These are phyloP conservation scores for Colletotrichum lindemuthianum DNA, from an alignment of 2,329 filamentous ascomycete species.

Conservation along the genomic window DNA sequence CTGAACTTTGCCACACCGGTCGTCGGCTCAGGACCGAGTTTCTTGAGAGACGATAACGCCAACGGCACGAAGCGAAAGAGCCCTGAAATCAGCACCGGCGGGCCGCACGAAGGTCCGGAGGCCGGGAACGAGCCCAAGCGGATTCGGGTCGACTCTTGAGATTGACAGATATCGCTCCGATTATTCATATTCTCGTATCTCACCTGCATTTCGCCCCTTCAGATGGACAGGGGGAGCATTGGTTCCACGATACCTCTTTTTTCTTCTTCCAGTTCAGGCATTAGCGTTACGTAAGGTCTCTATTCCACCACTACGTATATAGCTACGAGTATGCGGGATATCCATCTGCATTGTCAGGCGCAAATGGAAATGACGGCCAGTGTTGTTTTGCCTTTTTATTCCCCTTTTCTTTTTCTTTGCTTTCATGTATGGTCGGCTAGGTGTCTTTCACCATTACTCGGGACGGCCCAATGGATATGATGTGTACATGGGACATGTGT, in stretches of 20 bases:
- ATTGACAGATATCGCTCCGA: neutral
- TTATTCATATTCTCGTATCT: slow-evolving; percentile 24
- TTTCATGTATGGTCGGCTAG: neutral
- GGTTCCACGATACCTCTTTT: slow-evolving; percentile 38
- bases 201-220: slow-evolving; percentile 24
- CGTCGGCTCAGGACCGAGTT: slow-evolving; percentile 69
- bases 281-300: slow-evolving; percentile 35
- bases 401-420: neutral
- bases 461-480: slow-evolving; percentile 14
- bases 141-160: slow-evolving; percentile 59
- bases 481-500: slow-evolving; percentile 30
- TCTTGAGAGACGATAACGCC: slow-evolving; percentile 65
- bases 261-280: slow-evolving; percentile 24
- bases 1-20: slow-evolving; percentile 91
- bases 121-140: slow-evolving; percentile 61
- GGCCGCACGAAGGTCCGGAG: slow-evolving; percentile 54
- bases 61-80: slow-evolving; percentile 63
- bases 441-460: slow-evolving; percentile 6
- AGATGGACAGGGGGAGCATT: slow-evolving; percentile 31
- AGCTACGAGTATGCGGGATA: slow-evolving; percentile 5
- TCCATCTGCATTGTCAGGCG: slow-evolving; percentile 29
- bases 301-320: slow-evolving; percentile 25
- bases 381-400: slow-evolving; percentile 18
- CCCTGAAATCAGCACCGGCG: slow-evolving; percentile 58
- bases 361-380: slow-evolving; percentile 12